These are phyloP conservation scores for Apophysomyces elegans DNA, from an alignment of 371 early-diverging fungal genomes.

Conservation along the genomic window DNA sequence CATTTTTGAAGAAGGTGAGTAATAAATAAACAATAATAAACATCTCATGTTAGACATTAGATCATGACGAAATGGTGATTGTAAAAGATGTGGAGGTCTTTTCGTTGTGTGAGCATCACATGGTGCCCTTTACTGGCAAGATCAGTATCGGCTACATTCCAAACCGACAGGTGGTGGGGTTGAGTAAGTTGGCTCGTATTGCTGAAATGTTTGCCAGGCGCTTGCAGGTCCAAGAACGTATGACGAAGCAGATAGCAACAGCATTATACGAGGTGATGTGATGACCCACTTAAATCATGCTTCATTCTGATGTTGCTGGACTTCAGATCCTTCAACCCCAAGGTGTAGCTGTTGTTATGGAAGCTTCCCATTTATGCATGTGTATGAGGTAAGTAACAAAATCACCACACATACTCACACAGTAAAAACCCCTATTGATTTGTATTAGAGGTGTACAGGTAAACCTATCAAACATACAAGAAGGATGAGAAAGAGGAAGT, in stretches of 20 bases:
- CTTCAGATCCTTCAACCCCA: slow-evolving; percentile 89
- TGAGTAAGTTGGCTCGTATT: slow-evolving; percentile 94
- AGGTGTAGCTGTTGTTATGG: slow-evolving; percentile 96
- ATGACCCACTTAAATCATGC: background rate
- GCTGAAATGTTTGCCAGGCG: slow-evolving; percentile 94
- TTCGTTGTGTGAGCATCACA: slow-evolving; percentile 96
- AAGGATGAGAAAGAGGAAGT: background rate
- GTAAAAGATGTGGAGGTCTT: slow-evolving; percentile 92
- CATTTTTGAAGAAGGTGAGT: slow-evolving; percentile 88
- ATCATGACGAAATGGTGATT: slow-evolving; percentile 98
- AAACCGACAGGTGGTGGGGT: slow-evolving; percentile 88
- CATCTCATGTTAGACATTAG: slow-evolving; percentile 40
- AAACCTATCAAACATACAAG: slow-evolving; percentile 14
- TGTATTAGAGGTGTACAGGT: slow-evolving; percentile 43
- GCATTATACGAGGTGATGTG: slow-evolving; percentile 50
- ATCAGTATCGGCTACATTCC: slow-evolving; percentile 95
- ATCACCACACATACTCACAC: background rate
- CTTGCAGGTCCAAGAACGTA: slow-evolving; percentile 94
- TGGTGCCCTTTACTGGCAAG: slow-evolving; percentile 96
- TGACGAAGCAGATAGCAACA: slow-evolving; percentile 94
- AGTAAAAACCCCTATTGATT: background rate
- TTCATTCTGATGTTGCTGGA: background rate
- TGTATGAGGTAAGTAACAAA: slow-evolving; percentile 25
- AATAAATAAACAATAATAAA: background rate
- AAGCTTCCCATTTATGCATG: slow-evolving; percentile 72